A percentile compares a stretch with the other conserved stretches of the same genome.
phyloP scores from a whole-genome alignment of 495 filamentous ascomycete species.

The Hypomontagnella monticulosa region DNA sequence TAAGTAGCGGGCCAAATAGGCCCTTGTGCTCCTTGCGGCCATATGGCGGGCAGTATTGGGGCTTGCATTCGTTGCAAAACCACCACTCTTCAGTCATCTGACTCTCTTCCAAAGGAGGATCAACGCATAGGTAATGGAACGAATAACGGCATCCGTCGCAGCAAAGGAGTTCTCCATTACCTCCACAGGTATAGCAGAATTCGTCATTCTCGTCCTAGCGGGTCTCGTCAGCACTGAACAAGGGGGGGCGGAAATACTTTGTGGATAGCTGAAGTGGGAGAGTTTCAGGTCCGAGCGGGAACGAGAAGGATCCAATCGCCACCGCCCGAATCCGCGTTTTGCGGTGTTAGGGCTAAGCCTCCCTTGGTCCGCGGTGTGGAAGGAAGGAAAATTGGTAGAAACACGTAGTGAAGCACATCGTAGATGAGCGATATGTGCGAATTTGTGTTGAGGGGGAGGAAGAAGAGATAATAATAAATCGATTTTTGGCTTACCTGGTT shows the following conservation, averaged over 20 bases:
- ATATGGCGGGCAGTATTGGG: slow-evolving; percentile 47
- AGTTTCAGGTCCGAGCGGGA: slow-evolving; percentile 43
- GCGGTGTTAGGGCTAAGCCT: slow-evolving; percentile 37
- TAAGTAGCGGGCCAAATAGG: slow-evolving; percentile 67
- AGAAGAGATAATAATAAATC: background rate
- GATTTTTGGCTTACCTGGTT: slow-evolving; percentile 54
- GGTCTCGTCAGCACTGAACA: slow-evolving; percentile 37
- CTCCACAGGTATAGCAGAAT: slow-evolving; percentile 82
- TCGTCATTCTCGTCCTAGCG: slow-evolving; percentile 84
- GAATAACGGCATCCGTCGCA: slow-evolving; percentile 90
- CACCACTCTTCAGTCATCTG: slow-evolving; percentile 83
- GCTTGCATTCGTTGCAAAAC: slow-evolving; percentile 81
- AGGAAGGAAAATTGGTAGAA: slow-evolving; percentile 31
- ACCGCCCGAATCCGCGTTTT: slow-evolving; percentile 30
- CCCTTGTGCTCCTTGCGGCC: slow-evolving; percentile 53
- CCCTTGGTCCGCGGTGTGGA: slow-evolving; percentile 25
- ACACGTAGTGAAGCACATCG: slow-evolving; percentile 10
- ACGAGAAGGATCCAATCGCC: slow-evolving; percentile 39
- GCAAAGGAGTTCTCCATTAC: slow-evolving; percentile 84
- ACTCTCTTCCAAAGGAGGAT: slow-evolving; percentile 75
- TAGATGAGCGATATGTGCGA: slow-evolving; percentile 1
- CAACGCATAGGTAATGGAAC: slow-evolving; percentile 86
- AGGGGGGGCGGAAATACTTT: background rate
- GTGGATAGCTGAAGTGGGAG: slow-evolving; percentile 16
- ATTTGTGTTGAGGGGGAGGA: background rate